phyloP scores from a whole-genome alignment of 768 basidiomycete species.

The Phlebiopsis flavidoalba region DNA sequence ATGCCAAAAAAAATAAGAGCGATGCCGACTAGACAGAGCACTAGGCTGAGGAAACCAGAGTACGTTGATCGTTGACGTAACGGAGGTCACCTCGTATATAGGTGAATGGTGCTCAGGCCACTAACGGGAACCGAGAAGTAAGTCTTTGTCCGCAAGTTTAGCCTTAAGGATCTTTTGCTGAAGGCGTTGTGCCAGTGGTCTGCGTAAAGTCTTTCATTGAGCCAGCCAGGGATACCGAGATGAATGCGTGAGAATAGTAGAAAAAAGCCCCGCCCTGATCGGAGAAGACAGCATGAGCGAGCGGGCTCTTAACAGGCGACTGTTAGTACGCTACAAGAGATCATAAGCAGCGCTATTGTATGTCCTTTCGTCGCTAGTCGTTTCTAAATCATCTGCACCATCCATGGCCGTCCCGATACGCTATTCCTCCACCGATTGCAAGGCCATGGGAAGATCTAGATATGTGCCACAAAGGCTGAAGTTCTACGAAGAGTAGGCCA shows the following conservation, averaged over 20 bases:
- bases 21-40: slow-evolving; percentile 5
- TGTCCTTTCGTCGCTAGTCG: slow-evolving; percentile 6
- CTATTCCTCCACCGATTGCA: not conserved
- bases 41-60: slow-evolving; percentile 13
- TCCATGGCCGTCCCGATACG: not conserved
- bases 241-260: slow-evolving; percentile 11
- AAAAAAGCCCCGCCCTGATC: slow-evolving; percentile 7
- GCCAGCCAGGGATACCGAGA: slow-evolving; percentile 3
- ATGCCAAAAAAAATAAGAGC: slow-evolving; percentile 11
- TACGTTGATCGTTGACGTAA: slow-evolving; percentile 6
- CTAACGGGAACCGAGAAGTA: not conserved
- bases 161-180: not conserved
- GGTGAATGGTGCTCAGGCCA: not conserved
- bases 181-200: not conserved
- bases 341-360: slow-evolving; percentile 6
- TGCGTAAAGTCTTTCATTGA: slow-evolving; percentile 4
- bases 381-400: not conserved
- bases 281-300: no score
- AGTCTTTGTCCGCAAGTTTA: not conserved
- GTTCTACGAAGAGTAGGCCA: no score
- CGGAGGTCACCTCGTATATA: not conserved
- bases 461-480: no score
- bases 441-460: not conserved
- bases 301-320: not conserved
- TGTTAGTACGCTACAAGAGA: not conserved